phyloP scores from a whole-genome alignment of 1,284 basidiomycete species.

The Cryptococcus depauperatus region DNA sequence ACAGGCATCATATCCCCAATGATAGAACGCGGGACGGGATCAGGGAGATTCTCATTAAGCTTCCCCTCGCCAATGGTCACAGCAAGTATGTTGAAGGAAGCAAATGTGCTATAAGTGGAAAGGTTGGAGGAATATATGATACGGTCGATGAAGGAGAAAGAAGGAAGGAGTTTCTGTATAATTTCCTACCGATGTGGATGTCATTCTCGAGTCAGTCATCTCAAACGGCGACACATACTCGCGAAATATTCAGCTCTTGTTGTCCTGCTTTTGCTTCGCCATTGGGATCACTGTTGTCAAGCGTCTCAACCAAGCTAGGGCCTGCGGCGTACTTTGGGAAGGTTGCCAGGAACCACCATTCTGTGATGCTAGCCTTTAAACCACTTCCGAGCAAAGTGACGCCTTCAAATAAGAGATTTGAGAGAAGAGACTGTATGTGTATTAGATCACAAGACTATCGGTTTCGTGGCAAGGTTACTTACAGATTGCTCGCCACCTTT shows the following conservation, averaged over 20 bases:
- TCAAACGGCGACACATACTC: no score
- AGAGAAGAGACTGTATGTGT: slow-evolving; percentile 22
- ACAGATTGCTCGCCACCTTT: slow-evolving; percentile 32
- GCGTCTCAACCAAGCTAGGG: slow-evolving; percentile 5
- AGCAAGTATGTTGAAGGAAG: slow-evolving; percentile 24
- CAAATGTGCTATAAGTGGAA: slow-evolving; percentile 21
- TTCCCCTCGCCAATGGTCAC: slow-evolving; percentile 10
- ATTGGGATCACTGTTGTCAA: slow-evolving; percentile 3
- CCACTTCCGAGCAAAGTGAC: slow-evolving; percentile 24
- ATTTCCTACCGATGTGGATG: neutral
- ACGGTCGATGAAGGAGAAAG: slow-evolving; percentile 7
- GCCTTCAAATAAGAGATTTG: slow-evolving; percentile 18
- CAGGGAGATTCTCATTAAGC: neutral
- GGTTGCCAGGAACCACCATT: slow-evolving; percentile 25
- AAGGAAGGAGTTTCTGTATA: slow-evolving; percentile 3
- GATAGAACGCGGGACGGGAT: slow-evolving; percentile 1
- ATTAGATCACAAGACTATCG: neutral
- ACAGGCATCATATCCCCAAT: slow-evolving; percentile 28
- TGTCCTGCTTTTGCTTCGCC: no score
- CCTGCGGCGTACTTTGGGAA: slow-evolving; percentile 21
- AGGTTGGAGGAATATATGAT: slow-evolving; percentile 21
- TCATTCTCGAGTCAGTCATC: no score
- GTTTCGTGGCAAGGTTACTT: slow-evolving; percentile 4
- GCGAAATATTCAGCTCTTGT: no score
- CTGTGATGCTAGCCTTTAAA: slow-evolving; percentile 18